Evolutionary conservation across 805 yeast species (phyloP).

Genomic region (Candida namnaoensis): DNA sequence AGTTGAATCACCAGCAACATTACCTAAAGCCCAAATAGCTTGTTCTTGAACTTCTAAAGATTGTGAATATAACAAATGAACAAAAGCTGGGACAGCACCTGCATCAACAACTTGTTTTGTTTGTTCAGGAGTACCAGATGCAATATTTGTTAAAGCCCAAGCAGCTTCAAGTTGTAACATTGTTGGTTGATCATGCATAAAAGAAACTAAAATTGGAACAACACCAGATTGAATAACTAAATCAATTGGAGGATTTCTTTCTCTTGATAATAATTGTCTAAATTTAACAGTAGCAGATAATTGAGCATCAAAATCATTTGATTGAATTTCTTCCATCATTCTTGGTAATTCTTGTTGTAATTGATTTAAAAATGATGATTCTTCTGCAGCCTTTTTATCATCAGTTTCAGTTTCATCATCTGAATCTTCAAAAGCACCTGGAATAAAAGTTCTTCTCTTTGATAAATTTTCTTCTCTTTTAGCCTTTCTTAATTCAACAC

Average conservation of each 20-base stretch:
- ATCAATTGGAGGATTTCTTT: constrained; percentile 94
- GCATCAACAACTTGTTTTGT: constrained; percentile 86
- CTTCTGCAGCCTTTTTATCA: constrained; percentile 21
- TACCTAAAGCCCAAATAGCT: constrained; percentile 99
- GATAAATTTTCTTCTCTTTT: constrained; percentile 92
- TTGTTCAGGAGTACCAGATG: constrained; percentile 87
- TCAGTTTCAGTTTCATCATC: constrained; percentile 35
- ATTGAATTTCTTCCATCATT: constrained; percentile 74
- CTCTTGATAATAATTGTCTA: constrained; percentile 88
- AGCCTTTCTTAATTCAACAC: constrained; percentile 92
- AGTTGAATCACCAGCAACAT: constrained; percentile 96
- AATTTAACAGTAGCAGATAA: constrained; percentile 86
- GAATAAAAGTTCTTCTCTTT: constrained; percentile 77
- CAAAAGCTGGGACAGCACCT: constrained; percentile 90
- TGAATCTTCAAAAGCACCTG: constrained; percentile 43
- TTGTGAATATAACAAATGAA: constrained; percentile 67
- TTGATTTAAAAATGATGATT: constrained; percentile 34
- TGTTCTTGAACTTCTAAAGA: constrained; percentile 94
- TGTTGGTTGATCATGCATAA: constrained; percentile 75
- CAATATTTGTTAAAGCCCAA: constrained; percentile 98
- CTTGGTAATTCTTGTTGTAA: constrained; percentile 66
- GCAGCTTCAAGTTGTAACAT: constrained; percentile 96
- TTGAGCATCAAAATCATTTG: constrained; percentile 71
- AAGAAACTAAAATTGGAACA: constrained; percentile 82
- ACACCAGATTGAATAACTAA: constrained; percentile 89